Evolutionary conservation across 148 eudicot genomes (phyloP), one percentile per base, ranked within the genome.

Genomic region (Rhododendron ferrugineum): DNA sequence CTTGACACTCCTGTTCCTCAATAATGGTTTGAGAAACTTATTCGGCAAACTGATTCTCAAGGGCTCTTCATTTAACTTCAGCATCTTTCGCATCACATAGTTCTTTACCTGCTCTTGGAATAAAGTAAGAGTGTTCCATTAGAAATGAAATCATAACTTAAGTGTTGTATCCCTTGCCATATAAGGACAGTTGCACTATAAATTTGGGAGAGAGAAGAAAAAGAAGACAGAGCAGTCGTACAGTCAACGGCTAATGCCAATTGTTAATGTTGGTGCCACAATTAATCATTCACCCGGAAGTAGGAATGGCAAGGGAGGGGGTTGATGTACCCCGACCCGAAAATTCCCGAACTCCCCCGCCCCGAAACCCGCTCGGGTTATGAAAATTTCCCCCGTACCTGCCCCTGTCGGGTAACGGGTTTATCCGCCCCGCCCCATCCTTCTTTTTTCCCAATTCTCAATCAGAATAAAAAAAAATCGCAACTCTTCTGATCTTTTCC

Each of bases 1-100:
- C 6, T 37, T 32, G 91, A 84, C 82, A 90, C 84, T 90, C 92
- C 80, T 89, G 87, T 88, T 92, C 92, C 83, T 73, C 90, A 76
- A 82, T 49, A 14, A 79, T 86, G 75, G 89, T 90, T 84, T 89
- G 93, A 85, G 92, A 90, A 26, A 90, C 84, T 73, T 90, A 81
- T 83, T 87, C 66, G 23, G 90, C 85, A 76, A 92, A 85, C 85
- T 90, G 80, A 64, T 88, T 83, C 84, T 90, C 89, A 74, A 91
- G 86, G 85, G 68, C 87, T 32, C 37, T 83, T 86, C 50, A 84
- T 54, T 75, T 72, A 81, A 82, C 60, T 85, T 90, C 88, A 86
- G 88, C 90, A 85, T 80, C 37, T 36, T 36, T 36, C 3, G 37
- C 5, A 36, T 36, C 37, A 36, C 37, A 36, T 36, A 36, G 37